Evolutionary conservation across 2,329 filamentous ascomycete species (phyloP), one percentile per base, ranked within the genome.

Genomic region (Arthrinium puccinioides): DNA sequence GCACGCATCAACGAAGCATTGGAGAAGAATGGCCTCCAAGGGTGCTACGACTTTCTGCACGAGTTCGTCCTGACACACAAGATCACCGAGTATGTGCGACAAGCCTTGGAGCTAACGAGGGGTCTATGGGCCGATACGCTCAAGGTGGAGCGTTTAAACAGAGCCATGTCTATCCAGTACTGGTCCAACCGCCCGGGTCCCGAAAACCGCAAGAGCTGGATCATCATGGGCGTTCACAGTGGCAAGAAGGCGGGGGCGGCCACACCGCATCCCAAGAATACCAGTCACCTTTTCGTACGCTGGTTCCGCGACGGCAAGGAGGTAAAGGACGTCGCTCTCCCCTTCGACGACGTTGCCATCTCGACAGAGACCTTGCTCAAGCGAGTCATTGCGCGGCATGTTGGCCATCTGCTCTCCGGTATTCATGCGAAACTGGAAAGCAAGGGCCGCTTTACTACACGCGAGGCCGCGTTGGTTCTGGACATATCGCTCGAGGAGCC

Each of bases 51-150:
- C 39, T 85, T 89, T 45, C 66, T 97, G 3, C 89, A 97, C 58
- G 87, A 90, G 53, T 81, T 94, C 44, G 76, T 89, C 4, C 66
- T 98, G 38, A 96, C 88, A 0, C 84, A 92, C 61, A 96, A 98
- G 65, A 83, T 98, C 48, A 82, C 77, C 46, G 81, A 92, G 46
- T 72, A 95, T 31, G 78, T 77, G 48, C 79, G 79, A 44, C 92
- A 98, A 65, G 87, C 87, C 3, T 46, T 72, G 20, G 77, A 82
- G 28, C 66, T 98, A 40, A 72, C 73, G 38, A 76, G 73, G 40
- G 75, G 74, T 4, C 76, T 78, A 21, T 97, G 92, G 90, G 79
- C 81, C 21, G 82, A 86, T 38, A 80, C 82, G 23, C 59, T 97
- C 31, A 79, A 77, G 50, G 73, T 94, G 13, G 87, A 96, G 55